A percentile compares a stretch with the other conserved stretches of the same genome.
These are phyloP conservation scores for Blastomyces emzantsi DNA, from an alignment of 2,329 filamentous ascomycete species.

Conservation along the genomic window DNA sequence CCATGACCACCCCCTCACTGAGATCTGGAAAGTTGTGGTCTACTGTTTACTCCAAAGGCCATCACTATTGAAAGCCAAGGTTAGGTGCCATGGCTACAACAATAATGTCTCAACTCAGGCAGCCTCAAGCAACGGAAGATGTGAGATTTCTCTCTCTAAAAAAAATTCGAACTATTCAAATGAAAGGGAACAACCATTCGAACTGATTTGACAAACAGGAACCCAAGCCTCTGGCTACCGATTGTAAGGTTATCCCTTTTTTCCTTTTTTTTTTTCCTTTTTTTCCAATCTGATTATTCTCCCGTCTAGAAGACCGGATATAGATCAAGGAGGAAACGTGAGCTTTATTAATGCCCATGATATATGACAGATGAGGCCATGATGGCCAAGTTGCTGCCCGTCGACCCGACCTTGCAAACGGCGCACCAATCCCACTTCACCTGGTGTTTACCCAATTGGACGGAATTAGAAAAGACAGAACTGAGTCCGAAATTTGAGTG, in stretches of 20 bases:
- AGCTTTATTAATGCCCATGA: neutral
- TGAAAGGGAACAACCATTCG: neutral
- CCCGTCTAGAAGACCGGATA: neutral
- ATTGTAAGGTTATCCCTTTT: neutral
- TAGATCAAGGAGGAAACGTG: neutral
- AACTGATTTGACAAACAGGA: neutral
- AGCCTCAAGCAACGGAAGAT: neutral
- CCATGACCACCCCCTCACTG: neutral
- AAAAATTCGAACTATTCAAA: neutral
- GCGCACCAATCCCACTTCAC: constrained; percentile 67
- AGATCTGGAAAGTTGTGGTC: neutral
- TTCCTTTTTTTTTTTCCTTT: too few species aligned
- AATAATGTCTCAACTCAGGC: neutral
- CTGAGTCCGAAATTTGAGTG: constrained; percentile 84
- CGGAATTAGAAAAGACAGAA: constrained; percentile 63
- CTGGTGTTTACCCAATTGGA: constrained; percentile 85
- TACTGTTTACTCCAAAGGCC: neutral
- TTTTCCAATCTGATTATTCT: neutral
- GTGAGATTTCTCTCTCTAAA: neutral
- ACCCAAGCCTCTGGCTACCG: neutral
- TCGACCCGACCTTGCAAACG: constrained; percentile 69
- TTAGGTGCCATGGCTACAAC: neutral
- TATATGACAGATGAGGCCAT: constrained; percentile 63
- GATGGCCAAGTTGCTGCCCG: constrained; percentile 67
- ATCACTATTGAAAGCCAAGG: neutral